phyloP scores from a whole-genome alignment of 225 moss, liverwort and hornwort genomes.

The Polytrichum commune region DNA sequence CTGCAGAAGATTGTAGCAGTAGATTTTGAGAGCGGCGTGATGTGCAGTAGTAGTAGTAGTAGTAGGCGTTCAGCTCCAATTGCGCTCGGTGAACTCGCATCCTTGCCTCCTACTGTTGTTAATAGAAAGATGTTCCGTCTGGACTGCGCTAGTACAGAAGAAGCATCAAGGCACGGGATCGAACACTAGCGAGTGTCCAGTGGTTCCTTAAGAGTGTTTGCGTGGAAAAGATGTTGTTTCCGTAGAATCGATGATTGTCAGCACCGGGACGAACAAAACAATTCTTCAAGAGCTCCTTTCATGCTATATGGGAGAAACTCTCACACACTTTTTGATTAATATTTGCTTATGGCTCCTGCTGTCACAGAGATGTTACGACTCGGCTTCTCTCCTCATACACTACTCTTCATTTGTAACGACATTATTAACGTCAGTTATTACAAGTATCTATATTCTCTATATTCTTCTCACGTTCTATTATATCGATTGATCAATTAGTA shows the following conservation, averaged over 20 bases:
- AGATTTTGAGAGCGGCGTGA: slow-evolving; percentile 20
- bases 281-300: no score
- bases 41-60: background rate
- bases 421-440: no score
- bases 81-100: slow-evolving; percentile 30
- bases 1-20: slow-evolving; percentile 1
- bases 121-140: slow-evolving; percentile 17
- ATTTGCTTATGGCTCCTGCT: no score
- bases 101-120: slow-evolving; percentile 33
- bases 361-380: no score
- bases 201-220: slow-evolving; percentile 18
- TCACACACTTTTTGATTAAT: no score
- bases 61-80: slow-evolving; percentile 38
- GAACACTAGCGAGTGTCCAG: slow-evolving; percentile 31
- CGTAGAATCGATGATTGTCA: slow-evolving; percentile 9
- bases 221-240: background rate
- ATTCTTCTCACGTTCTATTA: slow-evolving; percentile 2
- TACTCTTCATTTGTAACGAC: no score
- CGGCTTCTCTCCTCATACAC: no score
- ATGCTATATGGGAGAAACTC: no score
- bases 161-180: slow-evolving; percentile 18
- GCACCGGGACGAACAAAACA: slow-evolving; percentile 4
- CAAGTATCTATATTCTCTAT: no score
- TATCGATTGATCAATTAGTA: slow-evolving; percentile 11
- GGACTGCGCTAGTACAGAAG: slow-evolving; percentile 32